Base-by-base conservation (phyloP, 1,284 basidiomycete genomes). In the Puccinia triticina region DNA sequence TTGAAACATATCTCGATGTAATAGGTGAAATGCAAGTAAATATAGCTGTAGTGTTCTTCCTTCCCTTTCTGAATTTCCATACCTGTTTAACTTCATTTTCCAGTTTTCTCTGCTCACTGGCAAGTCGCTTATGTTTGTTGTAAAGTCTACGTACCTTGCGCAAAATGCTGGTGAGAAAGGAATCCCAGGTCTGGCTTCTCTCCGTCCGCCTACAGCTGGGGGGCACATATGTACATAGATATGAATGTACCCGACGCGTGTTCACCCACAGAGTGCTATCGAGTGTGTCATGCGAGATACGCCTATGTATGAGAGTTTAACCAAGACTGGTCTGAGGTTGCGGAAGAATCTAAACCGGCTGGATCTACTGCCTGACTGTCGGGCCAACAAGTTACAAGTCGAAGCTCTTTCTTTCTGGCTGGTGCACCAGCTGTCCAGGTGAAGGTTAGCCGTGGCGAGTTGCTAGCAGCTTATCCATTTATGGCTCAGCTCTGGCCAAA, bases 1-100 rank as follows among this genome's bases (percentile, higher is more conserved):
- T 67, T 43, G 61, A 37, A 59, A 59, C 14, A 21, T 55, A 4
- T 23, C n/a, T 43, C 23, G 37, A 67, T 40, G 64, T 67, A 67
- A 67, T 67, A 67, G 64, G 29, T 43, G 64, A 67, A 67, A 67
- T 69, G 23, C 66, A 69, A 69, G 66, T 69, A 43, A 46, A 43
- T 69, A 69, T 46, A 69, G 43, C 66, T 69, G 66, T 69, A 66
- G 61, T 66, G 61, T 26, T 5, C n/a, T 64, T 64, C 18, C 32
- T 8, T 64, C 18, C 7, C n/a, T 7, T n/a, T 59, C 21, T n/a
- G n/a, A n/a, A n/a, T n/a, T 59, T 59, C n/a, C 29, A 18, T 29
- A 23, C 26, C 7, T n/a, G 5, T 59, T 59, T 29, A n/a, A n/a
- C 57, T 21, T 32, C 1, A 7, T 61, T 66, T 40, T 23, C 18